Base-by-base conservation (phyloP, 148 eudicot genomes). In the Rhododendron ferrugineum region DNA sequence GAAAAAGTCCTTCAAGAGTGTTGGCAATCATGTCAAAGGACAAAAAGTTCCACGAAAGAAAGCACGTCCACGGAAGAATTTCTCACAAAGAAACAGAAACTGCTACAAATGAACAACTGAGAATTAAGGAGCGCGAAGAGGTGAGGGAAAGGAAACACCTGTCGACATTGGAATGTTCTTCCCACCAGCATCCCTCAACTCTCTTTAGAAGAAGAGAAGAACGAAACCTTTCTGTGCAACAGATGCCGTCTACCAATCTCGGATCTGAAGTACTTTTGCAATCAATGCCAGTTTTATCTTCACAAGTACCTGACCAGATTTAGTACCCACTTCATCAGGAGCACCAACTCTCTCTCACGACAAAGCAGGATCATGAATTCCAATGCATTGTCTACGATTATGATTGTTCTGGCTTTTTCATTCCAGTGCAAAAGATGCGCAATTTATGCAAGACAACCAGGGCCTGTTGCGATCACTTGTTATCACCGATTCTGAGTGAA, bases 271-370 rank as follows among this genome's bases (percentile, higher is more conserved):
- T 44, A 64, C 30, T 1, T 14, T 64, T 82, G 84, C 47, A 64
- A 82, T 28, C 13, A 58, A 6, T 64, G 84, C 42, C 34, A 82
- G 68, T 42, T 82, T 30, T 49, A 66, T 64, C 64, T 82, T 49
- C 84, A 82, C 32, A 64, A 23, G 68, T 30, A 50, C 54, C 54
- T 13, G 16, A 13, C 14, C 54, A 50, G 54, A 50, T 50, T 50
- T 13, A 11, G 52, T 16, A 50, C 54, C 54, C 54, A 50, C 54
- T 50, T 50, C 16, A 50, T 50, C 54, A 50, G 54, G 16, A 50
- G 16, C 54, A 50, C 54, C 54, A 2, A 50, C 54, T 50, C 54
- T 50, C 16, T 16, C 54, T 50, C 54, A 50, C 54, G 14, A 50
- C 16, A 11, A 47, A 1, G 13, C 50, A 11, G 50, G 50, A 47